phyloP scores from a whole-genome alignment of 2,329 filamentous ascomycete genomes.

The Blastomyces gilchristii region DNA sequence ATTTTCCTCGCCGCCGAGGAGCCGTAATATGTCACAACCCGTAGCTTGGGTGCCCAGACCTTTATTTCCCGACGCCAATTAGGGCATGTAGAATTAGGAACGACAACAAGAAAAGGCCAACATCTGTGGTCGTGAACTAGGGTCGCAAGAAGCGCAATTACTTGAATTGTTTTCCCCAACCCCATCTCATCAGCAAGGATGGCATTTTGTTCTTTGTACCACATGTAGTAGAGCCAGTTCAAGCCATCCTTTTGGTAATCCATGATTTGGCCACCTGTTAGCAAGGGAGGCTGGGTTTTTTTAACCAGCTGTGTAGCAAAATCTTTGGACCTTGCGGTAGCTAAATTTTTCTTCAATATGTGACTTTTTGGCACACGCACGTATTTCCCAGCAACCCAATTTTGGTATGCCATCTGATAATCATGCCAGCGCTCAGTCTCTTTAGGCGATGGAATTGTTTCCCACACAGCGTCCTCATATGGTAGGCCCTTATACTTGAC shows the following conservation, averaged over 20 bases:
- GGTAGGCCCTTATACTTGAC: conserved; percentile 89
- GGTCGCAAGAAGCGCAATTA: conserved; percentile 69
- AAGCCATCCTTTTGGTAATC: conserved; percentile 84
- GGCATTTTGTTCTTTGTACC: conserved; percentile 69
- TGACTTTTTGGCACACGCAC: conserved; percentile 48
- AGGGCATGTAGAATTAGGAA: conserved; percentile 89
- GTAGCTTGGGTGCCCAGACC: conserved; percentile 74
- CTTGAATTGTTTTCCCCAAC: conserved; percentile 90
- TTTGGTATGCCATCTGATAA: conserved; percentile 72
- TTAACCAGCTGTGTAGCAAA: conserved; percentile 60
- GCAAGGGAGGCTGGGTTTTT: conserved; percentile 58
- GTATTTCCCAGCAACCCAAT: conserved; percentile 72
- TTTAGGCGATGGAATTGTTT: conserved; percentile 57
- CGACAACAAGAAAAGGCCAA: conserved; percentile 87
- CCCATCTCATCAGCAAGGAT: conserved; percentile 98
- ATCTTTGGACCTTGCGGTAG: conserved; percentile 52
- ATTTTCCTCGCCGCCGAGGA: conserved; percentile 63
- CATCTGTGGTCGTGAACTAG: conserved; percentile 60
- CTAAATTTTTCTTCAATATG: conserved; percentile 57
- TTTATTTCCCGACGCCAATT: conserved; percentile 97
- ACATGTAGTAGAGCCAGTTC: conserved; percentile 92
- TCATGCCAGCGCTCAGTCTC: conserved; percentile 61
- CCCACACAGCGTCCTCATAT: conserved; percentile 90
- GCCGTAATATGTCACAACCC: conserved; percentile 90
- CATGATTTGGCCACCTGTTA: conserved; percentile 78